A percentile compares a stretch with the other conserved stretches of the same genome.
Conservation (phyloP, 768 basidiomycete genomes). For the Roridomyces roridus region DNA sequence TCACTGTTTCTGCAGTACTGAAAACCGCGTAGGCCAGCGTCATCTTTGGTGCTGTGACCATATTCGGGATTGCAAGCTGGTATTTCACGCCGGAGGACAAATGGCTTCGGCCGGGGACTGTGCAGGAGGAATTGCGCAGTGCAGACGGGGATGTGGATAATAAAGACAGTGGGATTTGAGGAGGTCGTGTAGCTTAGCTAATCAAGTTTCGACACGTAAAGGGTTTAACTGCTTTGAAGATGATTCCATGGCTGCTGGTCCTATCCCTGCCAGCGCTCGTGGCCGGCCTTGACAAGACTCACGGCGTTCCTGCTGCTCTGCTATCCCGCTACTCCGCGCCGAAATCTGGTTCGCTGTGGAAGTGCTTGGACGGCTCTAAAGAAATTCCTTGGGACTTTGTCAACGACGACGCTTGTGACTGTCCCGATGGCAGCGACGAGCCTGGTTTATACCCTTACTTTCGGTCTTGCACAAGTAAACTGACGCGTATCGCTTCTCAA, state of each 20-base stretch:
- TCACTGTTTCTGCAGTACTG: background rate
- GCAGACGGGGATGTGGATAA: no score
- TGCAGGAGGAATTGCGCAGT: no score
- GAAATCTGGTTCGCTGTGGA: slow-evolving; percentile 66
- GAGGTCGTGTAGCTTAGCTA: background rate
- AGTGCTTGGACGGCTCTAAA: slow-evolving; percentile 81
- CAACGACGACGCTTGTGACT: slow-evolving; percentile 96
- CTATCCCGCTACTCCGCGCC: slow-evolving; percentile 61
- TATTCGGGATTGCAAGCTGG: slow-evolving; percentile 81
- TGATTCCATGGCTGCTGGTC: slow-evolving; percentile 60
- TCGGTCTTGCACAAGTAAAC: slow-evolving; percentile 7
- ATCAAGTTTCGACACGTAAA: background rate
- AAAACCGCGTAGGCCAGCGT: slow-evolving; percentile 60
- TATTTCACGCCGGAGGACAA: slow-evolving; percentile 79
- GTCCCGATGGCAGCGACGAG: slow-evolving; percentile 93
- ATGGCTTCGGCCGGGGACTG: slow-evolving; percentile 62
- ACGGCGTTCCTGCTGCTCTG: slow-evolving; percentile 64
- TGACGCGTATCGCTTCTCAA: slow-evolving; percentile 34
- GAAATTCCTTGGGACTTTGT: slow-evolving; percentile 81
- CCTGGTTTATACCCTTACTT: slow-evolving; percentile 61
- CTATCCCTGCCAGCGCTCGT: slow-evolving; percentile 44
- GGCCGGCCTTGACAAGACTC: slow-evolving; percentile 52
- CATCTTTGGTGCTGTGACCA: slow-evolving; percentile 79
- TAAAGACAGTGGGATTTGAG: no score
- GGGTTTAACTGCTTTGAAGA: slow-evolving; percentile 24